Evolutionary conservation across 2,329 filamentous ascomycete genomes (phyloP).

Genomic region (Ambrosiella xylebori): DNA sequence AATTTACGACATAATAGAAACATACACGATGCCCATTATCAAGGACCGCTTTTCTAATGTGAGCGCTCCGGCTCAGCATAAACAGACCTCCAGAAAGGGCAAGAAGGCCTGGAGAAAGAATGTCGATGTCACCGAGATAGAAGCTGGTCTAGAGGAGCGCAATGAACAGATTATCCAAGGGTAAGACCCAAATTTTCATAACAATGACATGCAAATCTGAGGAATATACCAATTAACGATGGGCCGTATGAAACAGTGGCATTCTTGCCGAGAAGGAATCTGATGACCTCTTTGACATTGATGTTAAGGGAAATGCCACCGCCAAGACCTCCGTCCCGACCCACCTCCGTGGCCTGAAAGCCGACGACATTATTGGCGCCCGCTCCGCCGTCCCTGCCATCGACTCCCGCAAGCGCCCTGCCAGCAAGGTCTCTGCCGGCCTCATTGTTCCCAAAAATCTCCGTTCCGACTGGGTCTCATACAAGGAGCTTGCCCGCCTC

Average conservation of each 20-base stretch:
- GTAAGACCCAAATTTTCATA: slow-evolving; percentile 28
- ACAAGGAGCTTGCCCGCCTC: slow-evolving; percentile 67
- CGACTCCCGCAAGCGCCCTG: slow-evolving; percentile 57
- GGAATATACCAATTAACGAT: slow-evolving; percentile 6
- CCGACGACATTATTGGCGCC: slow-evolving; percentile 77
- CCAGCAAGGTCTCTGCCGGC: slow-evolving; percentile 54
- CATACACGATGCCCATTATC: slow-evolving; percentile 34
- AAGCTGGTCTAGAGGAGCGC: slow-evolving; percentile 64
- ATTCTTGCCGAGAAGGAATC: slow-evolving; percentile 70
- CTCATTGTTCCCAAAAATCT: slow-evolving; percentile 57
- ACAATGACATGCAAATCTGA: neutral
- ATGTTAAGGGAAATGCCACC: slow-evolving; percentile 51
- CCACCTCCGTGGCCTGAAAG: slow-evolving; percentile 65
- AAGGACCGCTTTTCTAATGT: slow-evolving; percentile 30
- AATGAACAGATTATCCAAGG: slow-evolving; percentile 85
- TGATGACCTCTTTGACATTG: slow-evolving; percentile 70
- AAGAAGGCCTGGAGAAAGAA: slow-evolving; percentile 99
- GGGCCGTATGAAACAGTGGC: slow-evolving; percentile 37
- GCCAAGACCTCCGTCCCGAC: slow-evolving; percentile 47
- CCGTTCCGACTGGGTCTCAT: slow-evolving; percentile 62
- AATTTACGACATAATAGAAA: neutral
- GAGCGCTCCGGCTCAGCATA: slow-evolving; percentile 60
- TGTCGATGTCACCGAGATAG: slow-evolving; percentile 77
- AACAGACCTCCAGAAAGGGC: slow-evolving; percentile 83
- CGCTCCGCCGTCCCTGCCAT: slow-evolving; percentile 71